Evolutionary conservation across 768 basidiomycete species (phyloP), one percentile per base, ranked within the genome.

Genomic region (Rhodotorula diobovata): DNA sequence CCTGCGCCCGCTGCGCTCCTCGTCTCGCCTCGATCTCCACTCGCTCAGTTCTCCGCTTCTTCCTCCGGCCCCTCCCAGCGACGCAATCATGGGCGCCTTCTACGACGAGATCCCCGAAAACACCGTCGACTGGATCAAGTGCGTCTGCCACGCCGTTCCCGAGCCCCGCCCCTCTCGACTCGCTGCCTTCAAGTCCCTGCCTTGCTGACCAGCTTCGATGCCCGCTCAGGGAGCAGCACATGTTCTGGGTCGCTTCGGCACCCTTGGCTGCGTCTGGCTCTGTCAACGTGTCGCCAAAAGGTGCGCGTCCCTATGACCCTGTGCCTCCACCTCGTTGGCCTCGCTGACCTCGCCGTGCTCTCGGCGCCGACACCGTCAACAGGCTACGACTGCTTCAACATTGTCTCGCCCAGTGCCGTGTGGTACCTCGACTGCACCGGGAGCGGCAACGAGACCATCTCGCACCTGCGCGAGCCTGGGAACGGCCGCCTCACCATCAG

Each of bases 401-500:
- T 74, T 39, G 70, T 61, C 6, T 61, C 51, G 1, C 53, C 55
- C 8, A 68, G 43, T 10, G 48, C 34, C 0, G 64, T 55, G 30
- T 74, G 73, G 73, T 74, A 74, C 60, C 54, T 64, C 4, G 73
- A 74, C 45, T 62, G 69, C 50, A 63, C 71, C 0, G 71, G 71
- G 1, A 57, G 53, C 7, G 75, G 76, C 4, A 68, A 66, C 51
- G 76, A 77, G 53, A 76, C 76, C 5, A 61, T 77, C 30, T 63
- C 70, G 6, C 76, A 77, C 41, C 34, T 77, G 9, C 48, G 61
- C 25, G 74, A 77, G 48, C 51, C 39, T 14, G 65, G 65, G 1
- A 77, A 77, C 61, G 64, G 63, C 15, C 63, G 76, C 23, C 67
- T 77, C 32, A 77, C 76, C 20, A 37, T 77, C 55, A 61, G 71